phyloP scores from a whole-genome alignment of 176 grass and related monocot genomes.

The Bonia amplexicaulis region DNA sequence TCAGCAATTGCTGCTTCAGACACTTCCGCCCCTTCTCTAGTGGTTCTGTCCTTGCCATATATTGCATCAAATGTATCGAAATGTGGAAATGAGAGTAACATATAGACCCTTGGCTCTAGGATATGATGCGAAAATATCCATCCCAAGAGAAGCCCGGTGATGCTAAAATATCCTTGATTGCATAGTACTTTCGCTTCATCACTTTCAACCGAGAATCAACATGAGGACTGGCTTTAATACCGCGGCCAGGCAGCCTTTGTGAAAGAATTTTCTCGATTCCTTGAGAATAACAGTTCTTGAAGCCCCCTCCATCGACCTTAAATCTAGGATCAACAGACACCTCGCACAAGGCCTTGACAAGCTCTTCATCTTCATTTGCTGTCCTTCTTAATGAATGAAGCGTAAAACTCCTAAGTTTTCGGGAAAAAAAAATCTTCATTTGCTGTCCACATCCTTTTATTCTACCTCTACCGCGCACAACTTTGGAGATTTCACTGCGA shows the following conservation, averaged over 20 bases:
- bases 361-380: constrained; percentile 36
- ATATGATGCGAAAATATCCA: no score
- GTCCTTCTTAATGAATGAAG: background rate
- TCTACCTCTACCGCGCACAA: constrained; percentile 35
- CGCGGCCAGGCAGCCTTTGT: constrained; percentile 28
- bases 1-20: constrained; percentile 29
- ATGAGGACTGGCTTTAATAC: constrained; percentile 41
- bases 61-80: constrained; percentile 38
- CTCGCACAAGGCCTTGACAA: constrained; percentile 38
- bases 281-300: constrained; percentile 47
- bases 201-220: constrained; percentile 43
- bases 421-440: no score
- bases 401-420: no score
- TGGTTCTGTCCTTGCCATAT: constrained; percentile 34
- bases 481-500: background rate
- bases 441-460: constrained; percentile 39
- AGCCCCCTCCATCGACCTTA: constrained; percentile 44
- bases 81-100: constrained; percentile 17
- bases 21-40: constrained; percentile 26
- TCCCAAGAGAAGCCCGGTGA: background rate
- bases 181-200: constrained; percentile 37
- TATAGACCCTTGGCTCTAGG: no score
- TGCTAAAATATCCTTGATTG: constrained; percentile 41
- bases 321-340: constrained; percentile 39
- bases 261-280: constrained; percentile 39